Base-by-base conservation (phyloP, 768 basidiomycete species). In the Amyloporia xantha region DNA sequence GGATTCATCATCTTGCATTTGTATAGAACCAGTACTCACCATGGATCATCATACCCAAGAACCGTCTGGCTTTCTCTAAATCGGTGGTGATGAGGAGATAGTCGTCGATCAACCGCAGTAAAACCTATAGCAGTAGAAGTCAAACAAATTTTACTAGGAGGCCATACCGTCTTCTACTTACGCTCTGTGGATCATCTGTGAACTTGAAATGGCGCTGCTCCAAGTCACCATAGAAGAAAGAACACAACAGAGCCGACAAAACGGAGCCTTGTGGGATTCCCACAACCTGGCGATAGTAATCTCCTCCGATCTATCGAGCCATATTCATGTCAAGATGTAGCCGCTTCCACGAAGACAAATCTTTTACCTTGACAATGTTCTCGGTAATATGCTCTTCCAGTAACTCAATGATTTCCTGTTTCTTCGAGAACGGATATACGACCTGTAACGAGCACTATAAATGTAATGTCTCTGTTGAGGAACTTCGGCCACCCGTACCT, bases 221-320 rank as follows among this genome's bases (percentile, higher is more conserved):
- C 51, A 99, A 72, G 59, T 95, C 85, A 5, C 91, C 94, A 56
- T 97, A 99, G 63, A 91, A 96, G 66, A 94, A 89, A 1, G 88
- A 86, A 63, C 96, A 99, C 1, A 99, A 69, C n/a, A 98, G 61
- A 0, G 87, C 78, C 5, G 93, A 96, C n/a, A 98, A 68, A n/a
- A 93, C 81, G 2, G 94, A 97, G 19, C 96, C 96, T 65, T 99
- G 96, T 1, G 96, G 95, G 20, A 99, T 99, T 2, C 96, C 96
- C 24, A 90, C 78, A n/a, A 76, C 78, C 65, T 99, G 96, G 11
- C 86, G 81, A 62, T 86, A 95, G 60, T 85, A 91, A 36, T 77
- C 66, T n/a, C 68, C 58, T 1, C 87, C 89, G 45, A 96, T 92
- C 91, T 95, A 24, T n/a, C n/a, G n/a, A n/a, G n/a, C n/a, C n/a